Conservation (phyloP, 176 grass and related monocot genomes). For the Triticum dicoccoides region DNA sequence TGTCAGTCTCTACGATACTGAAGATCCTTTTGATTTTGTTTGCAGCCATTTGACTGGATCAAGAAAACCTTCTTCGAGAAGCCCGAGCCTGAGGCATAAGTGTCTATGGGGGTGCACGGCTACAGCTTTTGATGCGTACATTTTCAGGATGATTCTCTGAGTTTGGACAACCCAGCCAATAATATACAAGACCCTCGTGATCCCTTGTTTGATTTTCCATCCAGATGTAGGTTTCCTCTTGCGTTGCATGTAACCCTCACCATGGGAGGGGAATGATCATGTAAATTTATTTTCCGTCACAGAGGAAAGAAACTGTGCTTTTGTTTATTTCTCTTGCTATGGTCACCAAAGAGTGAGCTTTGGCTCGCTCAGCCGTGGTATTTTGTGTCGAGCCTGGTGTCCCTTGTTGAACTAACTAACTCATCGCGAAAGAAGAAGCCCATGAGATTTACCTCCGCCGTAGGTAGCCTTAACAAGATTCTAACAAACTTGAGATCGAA, state of each 20-base stretch:
- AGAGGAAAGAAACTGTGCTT: conserved; percentile 21
- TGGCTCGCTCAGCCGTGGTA: too few relatives aligned
- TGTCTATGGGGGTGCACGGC: background rate
- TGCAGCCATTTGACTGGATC: conserved; percentile 83
- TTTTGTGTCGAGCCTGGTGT: background rate
- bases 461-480: too few relatives aligned
- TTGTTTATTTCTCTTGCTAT: background rate
- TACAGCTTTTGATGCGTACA: conserved; percentile 29
- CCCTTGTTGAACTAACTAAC: too few relatives aligned
- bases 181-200: conserved; percentile 34
- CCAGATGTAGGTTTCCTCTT: conserved; percentile 43
- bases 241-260: conserved; percentile 28
- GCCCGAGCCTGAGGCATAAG: conserved; percentile 62
- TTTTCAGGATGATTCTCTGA: conserved; percentile 36
- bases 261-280: conserved; percentile 17
- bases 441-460: background rate
- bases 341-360: background rate
- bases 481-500: too few relatives aligned
- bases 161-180: conserved; percentile 39
- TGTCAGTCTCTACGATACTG: background rate
- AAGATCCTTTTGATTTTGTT: background rate
- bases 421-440: too few relatives aligned
- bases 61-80: conserved; percentile 85
- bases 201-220: conserved; percentile 38
- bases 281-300: conserved; percentile 1